Evolutionary conservation across 2,329 filamentous ascomycete species (phyloP).

Genomic region (Fusarium aywerte): DNA sequence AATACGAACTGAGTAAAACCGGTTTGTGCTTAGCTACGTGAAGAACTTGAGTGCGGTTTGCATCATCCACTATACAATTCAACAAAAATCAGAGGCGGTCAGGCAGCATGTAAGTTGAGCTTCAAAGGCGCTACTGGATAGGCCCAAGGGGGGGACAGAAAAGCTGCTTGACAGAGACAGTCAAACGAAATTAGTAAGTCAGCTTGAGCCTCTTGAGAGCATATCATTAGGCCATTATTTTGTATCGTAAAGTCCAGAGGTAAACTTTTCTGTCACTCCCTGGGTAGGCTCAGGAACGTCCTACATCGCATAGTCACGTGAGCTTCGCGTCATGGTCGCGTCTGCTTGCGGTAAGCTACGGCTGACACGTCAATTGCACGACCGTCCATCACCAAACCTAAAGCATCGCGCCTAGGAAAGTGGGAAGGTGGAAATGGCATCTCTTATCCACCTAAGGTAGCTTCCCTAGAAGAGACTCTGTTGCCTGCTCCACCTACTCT

Average conservation of each 20-base stretch:
- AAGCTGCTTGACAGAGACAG: too few species aligned
- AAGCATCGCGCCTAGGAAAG: constrained; percentile 9
- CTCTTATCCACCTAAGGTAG: background rate
- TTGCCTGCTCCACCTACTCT: constrained; percentile 19
- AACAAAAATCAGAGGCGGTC: constrained; percentile 2
- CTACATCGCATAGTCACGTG: constrained; percentile 45
- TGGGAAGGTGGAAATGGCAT: constrained; percentile 12
- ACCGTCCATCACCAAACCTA: constrained; percentile 13
- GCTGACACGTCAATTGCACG: constrained; percentile 44
- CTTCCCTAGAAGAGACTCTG: background rate
- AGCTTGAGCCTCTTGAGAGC: too few species aligned
- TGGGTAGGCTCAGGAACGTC: background rate
- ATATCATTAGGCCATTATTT: too few species aligned
- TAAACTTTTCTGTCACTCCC: too few species aligned
- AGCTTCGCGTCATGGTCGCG: constrained; percentile 48
- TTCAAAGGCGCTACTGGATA: background rate
- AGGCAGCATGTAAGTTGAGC: constrained; percentile 1
- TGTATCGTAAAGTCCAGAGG: too few species aligned
- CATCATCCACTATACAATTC: background rate
- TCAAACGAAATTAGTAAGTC: too few species aligned
- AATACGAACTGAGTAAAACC: constrained; percentile 1
- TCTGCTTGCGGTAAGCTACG: constrained; percentile 5
- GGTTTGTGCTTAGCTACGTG: background rate
- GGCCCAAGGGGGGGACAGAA: too few species aligned
- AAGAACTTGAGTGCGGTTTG: background rate